phyloP scores from a whole-genome alignment of 768 basidiomycete genomes.

The Pisolithus tinctorius region DNA sequence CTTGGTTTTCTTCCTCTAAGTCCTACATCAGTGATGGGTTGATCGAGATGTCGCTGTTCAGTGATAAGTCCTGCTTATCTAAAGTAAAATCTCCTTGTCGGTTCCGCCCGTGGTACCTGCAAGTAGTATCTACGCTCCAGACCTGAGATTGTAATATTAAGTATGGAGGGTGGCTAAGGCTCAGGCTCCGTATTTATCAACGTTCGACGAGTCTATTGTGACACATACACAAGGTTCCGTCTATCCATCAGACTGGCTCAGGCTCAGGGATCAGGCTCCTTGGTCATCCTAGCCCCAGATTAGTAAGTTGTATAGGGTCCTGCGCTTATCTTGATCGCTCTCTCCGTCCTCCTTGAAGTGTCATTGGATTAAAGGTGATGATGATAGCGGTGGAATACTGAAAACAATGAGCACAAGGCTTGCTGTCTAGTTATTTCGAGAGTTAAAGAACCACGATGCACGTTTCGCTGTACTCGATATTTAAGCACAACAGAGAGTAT shows the following conservation, averaged over 20 bases:
- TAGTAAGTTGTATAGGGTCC: slow-evolving; percentile 19
- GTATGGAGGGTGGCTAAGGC: too few species aligned
- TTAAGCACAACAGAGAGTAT: slow-evolving; percentile 13
- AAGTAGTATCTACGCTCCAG: too few species aligned
- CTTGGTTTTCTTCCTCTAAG: slow-evolving; percentile 9
- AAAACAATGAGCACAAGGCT: slow-evolving; percentile 8
- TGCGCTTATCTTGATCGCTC: slow-evolving; percentile 5
- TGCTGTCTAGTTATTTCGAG: slow-evolving; percentile 45
- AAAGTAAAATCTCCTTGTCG: slow-evolving; percentile 6
- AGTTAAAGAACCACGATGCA: slow-evolving; percentile 91
- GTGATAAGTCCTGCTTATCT: neutral
- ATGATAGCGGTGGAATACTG: slow-evolving; percentile 4
- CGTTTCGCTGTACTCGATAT: slow-evolving; percentile 63
- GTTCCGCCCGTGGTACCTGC: slow-evolving; percentile 10
- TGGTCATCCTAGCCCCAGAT: slow-evolving; percentile 14
- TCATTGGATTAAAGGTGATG: slow-evolving; percentile 3
- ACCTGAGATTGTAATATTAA: too few species aligned
- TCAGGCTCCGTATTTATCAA: too few species aligned
- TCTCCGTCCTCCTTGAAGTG: slow-evolving; percentile 2
- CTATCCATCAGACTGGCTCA: slow-evolving; percentile 18
- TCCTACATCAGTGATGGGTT: slow-evolving; percentile 1
- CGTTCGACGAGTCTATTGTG: slow-evolving; percentile 2
- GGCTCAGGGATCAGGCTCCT: slow-evolving; percentile 15
- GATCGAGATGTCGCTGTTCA: neutral
- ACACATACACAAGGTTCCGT: slow-evolving; percentile 17